Percentiles rank a stretch among this genome's conserved stretches.
These are phyloP conservation scores for Fusarium mundagurra DNA, from an alignment of 2,329 filamentous ascomycete genomes.

Conservation along the genomic window DNA sequence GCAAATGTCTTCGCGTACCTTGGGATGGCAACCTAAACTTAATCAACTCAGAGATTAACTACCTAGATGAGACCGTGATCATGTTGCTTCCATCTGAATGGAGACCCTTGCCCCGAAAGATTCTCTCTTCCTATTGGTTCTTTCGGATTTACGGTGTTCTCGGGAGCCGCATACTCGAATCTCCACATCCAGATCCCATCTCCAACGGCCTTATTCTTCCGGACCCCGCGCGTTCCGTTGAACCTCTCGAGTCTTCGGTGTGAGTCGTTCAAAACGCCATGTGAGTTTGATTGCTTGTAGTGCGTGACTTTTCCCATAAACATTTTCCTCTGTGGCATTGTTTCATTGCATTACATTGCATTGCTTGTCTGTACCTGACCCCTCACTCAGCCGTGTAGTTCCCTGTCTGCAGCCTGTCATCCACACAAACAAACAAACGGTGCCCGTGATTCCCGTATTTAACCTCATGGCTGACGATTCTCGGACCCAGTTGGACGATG, in stretches of 20 bases:
- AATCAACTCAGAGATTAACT: background rate
- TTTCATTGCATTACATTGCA: background rate
- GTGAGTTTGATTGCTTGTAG: conserved; percentile 7
- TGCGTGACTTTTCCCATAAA: background rate
- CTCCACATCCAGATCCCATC: background rate
- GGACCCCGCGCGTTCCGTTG: conserved; percentile 39
- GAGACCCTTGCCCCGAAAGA: background rate
- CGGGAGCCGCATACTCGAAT: conserved; percentile 17
- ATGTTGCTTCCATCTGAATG: background rate
- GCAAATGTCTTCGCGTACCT: background rate
- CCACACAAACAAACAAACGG: background rate
- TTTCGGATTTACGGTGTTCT: conserved; percentile 25
- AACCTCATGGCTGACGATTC: conserved; percentile 28
- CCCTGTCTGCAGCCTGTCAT: background rate
- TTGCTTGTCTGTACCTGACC: conserved; percentile 6
- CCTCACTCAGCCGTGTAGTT: background rate
- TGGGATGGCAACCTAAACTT: background rate
- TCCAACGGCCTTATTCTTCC: background rate
- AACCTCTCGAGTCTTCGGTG: background rate
- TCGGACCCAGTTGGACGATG: conserved; percentile 29
- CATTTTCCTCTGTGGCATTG: conserved; percentile 15
- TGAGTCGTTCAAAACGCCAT: conserved; percentile 12
- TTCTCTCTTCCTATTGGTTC: conserved; percentile 24
- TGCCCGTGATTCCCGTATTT: conserved; percentile 12
- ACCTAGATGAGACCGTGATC: conserved; percentile 14